Base-by-base conservation (phyloP, 495 filamentous ascomycete species). In the Acidiella bohemica region DNA sequence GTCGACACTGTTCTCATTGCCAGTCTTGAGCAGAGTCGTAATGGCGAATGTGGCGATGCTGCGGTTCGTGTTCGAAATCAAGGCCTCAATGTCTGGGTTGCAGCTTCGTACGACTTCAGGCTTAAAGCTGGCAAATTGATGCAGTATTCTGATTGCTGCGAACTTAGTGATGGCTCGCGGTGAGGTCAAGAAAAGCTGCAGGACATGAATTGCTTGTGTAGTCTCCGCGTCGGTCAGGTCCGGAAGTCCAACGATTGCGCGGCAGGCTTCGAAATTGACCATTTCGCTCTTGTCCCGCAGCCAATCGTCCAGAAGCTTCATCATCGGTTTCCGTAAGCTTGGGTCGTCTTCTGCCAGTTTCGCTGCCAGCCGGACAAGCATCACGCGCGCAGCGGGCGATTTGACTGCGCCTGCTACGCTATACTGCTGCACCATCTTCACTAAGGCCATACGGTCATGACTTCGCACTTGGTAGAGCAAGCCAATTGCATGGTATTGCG, bases 381-480 rank as follows among this genome's bases (percentile, higher is more conserved):
- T 75, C 12, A 96, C 72, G 44, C 85, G 77, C 25, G 86, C 90
- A 27, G 87, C 86, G 11, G 88, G 86, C 58, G 83, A 95, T 72
- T 94, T 95, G 37, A 93, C 80, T 18, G 81, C 84, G 31, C 88
- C 86, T 6, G 88, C 80, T 38, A 79, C 78, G 23, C 84, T 83
- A 54, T 93, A 95, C 58, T 96, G 92, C 63, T 99, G 90, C 11
- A 96, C 90, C 92, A 99, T 95, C 72, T 96, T 99, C n/a, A 96
- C 90, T 50, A 99, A 63, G 5, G 88, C 83, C 92, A 96, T 99
- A 53, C 90, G 75, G 60, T 99, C 90, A 49, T 93, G 84, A 41
- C 81, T 81, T 54, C 90, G 81, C 87, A 99, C 95, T 64, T 96
- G 90, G 57, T 95, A 96, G 32, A 99, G 61, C 25, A 99, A 73